Percentiles rank a stretch among this genome's conserved stretches.
Evolutionary conservation across 257 asterid genomes (phyloP).

Genomic region (Agastache rugosa): DNA sequence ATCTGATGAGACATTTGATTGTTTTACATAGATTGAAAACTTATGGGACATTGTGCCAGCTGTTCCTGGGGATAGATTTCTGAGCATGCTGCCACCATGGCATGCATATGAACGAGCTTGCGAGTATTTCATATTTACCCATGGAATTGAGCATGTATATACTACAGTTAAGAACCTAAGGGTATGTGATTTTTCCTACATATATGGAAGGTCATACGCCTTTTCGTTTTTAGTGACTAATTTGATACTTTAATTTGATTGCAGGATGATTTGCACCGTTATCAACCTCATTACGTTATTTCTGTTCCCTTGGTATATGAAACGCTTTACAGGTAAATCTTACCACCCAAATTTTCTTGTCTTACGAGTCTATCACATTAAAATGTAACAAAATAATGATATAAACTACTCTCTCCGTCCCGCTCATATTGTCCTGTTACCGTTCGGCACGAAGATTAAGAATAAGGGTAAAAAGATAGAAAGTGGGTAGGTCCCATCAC

Average conservation of each 20-base stretch:
- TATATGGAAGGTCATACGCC: constrained; percentile 19
- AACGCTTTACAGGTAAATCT: constrained; percentile 78
- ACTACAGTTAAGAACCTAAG: constrained; percentile 72
- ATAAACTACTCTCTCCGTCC: no score
- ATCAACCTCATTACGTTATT: constrained; percentile 82
- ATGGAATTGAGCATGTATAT: constrained; percentile 80
- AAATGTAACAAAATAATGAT: no score
- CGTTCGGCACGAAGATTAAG: no score
- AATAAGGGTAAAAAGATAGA: no score
- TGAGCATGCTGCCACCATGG: constrained; percentile 98
- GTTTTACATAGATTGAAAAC: constrained; percentile 56
- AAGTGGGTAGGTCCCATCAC: no score
- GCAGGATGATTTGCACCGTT: constrained; percentile 83
- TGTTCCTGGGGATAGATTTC: constrained; percentile 80
- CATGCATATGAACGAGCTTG: constrained; percentile 93
- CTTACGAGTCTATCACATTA: background rate
- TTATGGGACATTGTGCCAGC: constrained; percentile 90
- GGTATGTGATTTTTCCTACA: constrained; percentile 49
- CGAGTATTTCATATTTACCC: constrained; percentile 81
- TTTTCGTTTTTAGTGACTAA: constrained; percentile 17
- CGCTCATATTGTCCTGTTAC: no score
- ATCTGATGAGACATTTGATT: constrained; percentile 36
- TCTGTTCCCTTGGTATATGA: constrained; percentile 93
- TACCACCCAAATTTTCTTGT: constrained; percentile 5
- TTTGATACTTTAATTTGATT: constrained; percentile 29